Percentiles rank a stretch among this genome's conserved stretches.
Evolutionary conservation across 2,329 filamentous ascomycete genomes (phyloP).

Genomic region (Byssochlamys sp.): DNA sequence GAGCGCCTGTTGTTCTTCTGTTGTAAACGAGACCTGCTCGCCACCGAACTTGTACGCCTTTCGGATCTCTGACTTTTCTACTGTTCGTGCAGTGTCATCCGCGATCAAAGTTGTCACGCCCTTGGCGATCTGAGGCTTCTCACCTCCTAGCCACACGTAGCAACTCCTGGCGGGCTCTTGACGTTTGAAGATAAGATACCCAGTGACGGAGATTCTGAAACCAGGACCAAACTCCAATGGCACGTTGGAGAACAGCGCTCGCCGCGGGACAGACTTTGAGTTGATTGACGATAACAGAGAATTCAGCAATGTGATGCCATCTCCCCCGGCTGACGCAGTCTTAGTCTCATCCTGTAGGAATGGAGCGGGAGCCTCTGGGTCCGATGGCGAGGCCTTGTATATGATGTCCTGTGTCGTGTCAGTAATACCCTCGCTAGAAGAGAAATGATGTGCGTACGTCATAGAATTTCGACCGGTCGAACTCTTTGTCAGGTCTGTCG

Average conservation of each 20-base stretch:
- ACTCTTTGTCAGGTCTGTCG: constrained; percentile 57
- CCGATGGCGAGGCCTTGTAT: constrained; percentile 61
- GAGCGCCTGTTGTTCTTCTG: constrained; percentile 70
- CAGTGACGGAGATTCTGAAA: constrained; percentile 80
- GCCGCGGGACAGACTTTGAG: constrained; percentile 76
- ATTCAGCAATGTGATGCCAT: constrained; percentile 68
- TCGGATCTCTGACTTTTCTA: constrained; percentile 72
- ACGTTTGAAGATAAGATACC: constrained; percentile 78
- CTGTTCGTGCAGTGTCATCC: constrained; percentile 63
- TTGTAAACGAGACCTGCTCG: constrained; percentile 74
- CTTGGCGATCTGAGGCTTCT: constrained; percentile 68
- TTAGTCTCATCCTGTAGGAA: constrained; percentile 41
- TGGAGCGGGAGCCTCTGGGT: constrained; percentile 56
- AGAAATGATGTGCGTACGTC: constrained; percentile 50
- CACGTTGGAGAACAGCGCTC: constrained; percentile 78
- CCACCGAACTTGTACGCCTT: constrained; percentile 96
- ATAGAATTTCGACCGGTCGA: constrained; percentile 80
- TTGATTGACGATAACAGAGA: constrained; percentile 80
- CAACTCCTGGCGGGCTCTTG: constrained; percentile 73
- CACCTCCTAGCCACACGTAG: constrained; percentile 81
- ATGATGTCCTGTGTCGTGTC: constrained; percentile 63
- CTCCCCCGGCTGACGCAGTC: constrained; percentile 57
- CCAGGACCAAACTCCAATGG: constrained; percentile 77
- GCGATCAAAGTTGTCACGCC: constrained; percentile 66
- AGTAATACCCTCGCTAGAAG: constrained; percentile 6